Base-by-base conservation (phyloP, 495 filamentous ascomycete species). In the Penicillium angulare region DNA sequence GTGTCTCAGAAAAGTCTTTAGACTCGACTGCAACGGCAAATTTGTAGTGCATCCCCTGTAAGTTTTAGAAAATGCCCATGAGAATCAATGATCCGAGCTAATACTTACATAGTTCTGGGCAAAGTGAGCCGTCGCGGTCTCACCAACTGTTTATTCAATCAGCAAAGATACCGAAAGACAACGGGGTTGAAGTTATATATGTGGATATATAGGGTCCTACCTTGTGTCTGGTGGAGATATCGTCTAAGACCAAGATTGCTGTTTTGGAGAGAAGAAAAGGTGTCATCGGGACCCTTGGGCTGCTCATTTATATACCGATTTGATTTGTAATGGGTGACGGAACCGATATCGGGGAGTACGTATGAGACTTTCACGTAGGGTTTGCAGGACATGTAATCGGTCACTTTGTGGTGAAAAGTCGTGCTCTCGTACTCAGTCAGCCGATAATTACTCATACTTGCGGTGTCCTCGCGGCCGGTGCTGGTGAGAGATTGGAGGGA, bases 21-120 rank as follows among this genome's bases (percentile, higher is more conserved):
- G 85, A 86, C 8, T 82, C 69, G 3, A 89, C 83, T 5, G 77
- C 67, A 1, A 89, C 87, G 10, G 88, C 79, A 53, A 85, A 95
- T 53, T 95, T 92, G 61, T 96, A 95, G 0, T 84, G 85, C 43
- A 88, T 86, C 0, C 90, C 90, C 83, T 90, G 53, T 17, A 2
- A 34, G 9, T n/a, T n/a, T n/a, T n/a, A 45, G 24, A 34, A 12
- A n/a, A n/a, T n/a, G n/a, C n/a, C n/a, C n/a, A n/a, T n/a, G n/a
- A n/a, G n/a, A n/a, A n/a, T n/a, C n/a, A n/a, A n/a, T n/a, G n/a
- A n/a, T n/a, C n/a, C n/a, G n/a, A n/a, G n/a, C n/a, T n/a, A n/a
- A n/a, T n/a, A 66, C 83, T 68, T 69, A 90, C 87, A 65, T 80
- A 88, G 64, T 92, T 95, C 8, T 79, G 78, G 1, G 80, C 74